These are phyloP conservation scores for Rehmannia glutinosa DNA, from an alignment of 257 asterid genomes.

Conservation along the genomic window DNA sequence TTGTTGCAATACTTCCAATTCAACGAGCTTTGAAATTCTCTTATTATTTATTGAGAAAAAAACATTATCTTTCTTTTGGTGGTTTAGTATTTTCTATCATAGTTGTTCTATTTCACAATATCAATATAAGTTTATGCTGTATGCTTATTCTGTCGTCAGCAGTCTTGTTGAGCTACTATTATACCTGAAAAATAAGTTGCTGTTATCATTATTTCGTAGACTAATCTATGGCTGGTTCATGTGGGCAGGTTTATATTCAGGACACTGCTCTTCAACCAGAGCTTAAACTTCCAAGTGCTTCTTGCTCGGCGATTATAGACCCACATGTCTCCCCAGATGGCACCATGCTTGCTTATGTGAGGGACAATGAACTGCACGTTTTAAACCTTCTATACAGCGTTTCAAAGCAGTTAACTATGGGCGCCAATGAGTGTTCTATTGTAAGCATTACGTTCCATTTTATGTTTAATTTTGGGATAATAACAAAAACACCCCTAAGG, in stretches of 20 bases:
- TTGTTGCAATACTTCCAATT: too few species aligned
- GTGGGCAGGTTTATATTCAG: constrained; percentile 71
- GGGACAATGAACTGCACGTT: constrained; percentile 68
- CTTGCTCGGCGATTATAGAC: constrained; percentile 75
- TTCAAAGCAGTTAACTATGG: constrained; percentile 66
- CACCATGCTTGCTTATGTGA: constrained; percentile 76
- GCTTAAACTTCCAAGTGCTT: constrained; percentile 59
- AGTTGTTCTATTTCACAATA: too few species aligned
- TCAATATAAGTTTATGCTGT: too few species aligned
- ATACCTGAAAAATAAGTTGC: neutral
- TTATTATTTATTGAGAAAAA: too few species aligned
- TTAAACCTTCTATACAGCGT: constrained; percentile 42
- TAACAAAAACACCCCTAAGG: too few species aligned
- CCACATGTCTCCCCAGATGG: constrained; percentile 95
- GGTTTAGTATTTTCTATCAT: too few species aligned
- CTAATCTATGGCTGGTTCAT: constrained; percentile 19
- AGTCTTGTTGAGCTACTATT: neutral
- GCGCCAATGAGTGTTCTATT: constrained; percentile 51
- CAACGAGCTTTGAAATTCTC: too few species aligned
- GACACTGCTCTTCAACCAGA: constrained; percentile 46
- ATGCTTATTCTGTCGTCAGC: neutral
- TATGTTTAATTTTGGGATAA: too few species aligned
- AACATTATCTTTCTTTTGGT: too few species aligned
- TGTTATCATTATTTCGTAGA: neutral
- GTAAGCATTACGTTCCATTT: constrained; percentile 57